Conservation (phyloP, 2,329 filamentous ascomycete species). For the Metarhizium humberi region DNA sequence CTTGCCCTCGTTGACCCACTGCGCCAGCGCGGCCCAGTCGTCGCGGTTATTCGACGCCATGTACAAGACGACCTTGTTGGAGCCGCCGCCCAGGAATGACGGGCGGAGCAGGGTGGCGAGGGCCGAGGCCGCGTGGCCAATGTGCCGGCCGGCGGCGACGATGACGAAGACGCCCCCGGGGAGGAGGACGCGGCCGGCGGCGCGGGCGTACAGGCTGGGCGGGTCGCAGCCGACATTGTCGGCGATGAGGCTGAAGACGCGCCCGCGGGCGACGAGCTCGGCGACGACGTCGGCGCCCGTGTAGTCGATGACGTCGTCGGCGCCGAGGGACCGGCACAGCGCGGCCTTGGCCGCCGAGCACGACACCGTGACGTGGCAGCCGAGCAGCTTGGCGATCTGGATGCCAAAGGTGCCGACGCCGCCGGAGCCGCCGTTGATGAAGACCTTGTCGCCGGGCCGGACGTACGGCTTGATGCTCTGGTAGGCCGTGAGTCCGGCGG, state of each 20-base stretch:
- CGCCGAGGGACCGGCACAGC: conserved; percentile 49
- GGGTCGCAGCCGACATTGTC: conserved; percentile 49
- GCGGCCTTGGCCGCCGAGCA: conserved; percentile 52
- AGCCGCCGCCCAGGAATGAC: conserved; percentile 28
- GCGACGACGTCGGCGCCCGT: conserved; percentile 37
- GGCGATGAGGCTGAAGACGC: conserved; percentile 41
- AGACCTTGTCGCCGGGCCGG: conserved; percentile 40
- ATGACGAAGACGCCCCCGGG: conserved; percentile 39
- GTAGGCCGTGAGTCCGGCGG: conserved; percentile 1
- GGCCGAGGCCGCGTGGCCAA: conserved; percentile 15
- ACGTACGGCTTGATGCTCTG: not conserved
- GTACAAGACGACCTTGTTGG: conserved; percentile 31
- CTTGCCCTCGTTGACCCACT: conserved; percentile 49
- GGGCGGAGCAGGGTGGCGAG: conserved; percentile 18
- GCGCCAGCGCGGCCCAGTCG: conserved; percentile 39
- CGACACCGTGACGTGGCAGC: conserved; percentile 49
- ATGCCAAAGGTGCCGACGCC: conserved; percentile 53
- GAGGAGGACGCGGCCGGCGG: conserved; percentile 38
- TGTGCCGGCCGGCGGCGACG: conserved; percentile 32
- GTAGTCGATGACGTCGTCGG: conserved; percentile 58
- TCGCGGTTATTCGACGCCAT: conserved; percentile 29
- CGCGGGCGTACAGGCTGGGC: conserved; percentile 39
- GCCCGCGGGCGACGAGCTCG: conserved; percentile 34
- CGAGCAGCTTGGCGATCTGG: conserved; percentile 54
- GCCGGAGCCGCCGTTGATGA: conserved; percentile 58